Percentiles rank a stretch among this genome's conserved stretches.
phyloP scores from a whole-genome alignment of 306 rosid species.

The Prunus armeniaca region DNA sequence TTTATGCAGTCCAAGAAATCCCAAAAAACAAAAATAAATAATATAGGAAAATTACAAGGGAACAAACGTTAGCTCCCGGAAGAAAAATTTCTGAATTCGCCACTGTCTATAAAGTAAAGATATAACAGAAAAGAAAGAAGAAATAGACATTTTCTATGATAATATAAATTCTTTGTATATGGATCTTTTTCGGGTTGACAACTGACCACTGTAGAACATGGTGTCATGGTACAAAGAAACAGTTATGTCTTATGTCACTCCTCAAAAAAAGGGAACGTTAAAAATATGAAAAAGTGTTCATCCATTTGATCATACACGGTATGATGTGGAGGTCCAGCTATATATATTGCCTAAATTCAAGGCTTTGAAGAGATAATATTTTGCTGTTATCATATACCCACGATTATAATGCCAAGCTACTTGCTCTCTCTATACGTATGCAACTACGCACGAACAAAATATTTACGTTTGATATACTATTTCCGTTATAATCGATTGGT shows the following conservation, averaged over 20 bases:
- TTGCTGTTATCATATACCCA: background rate
- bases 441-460: background rate
- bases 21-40: background rate
- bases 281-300: background rate
- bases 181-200: slow-evolving; percentile 4
- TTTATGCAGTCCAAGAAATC: background rate
- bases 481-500: background rate
- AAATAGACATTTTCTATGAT: background rate
- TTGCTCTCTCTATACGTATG: background rate
- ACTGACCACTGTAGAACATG: background rate
- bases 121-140: background rate
- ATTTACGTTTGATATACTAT: background rate
- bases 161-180: background rate
- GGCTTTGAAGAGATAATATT: background rate
- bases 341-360: background rate
- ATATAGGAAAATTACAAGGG: background rate
- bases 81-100: too few species aligned
- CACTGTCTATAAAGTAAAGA: background rate
- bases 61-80: background rate
- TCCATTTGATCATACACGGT: slow-evolving; percentile 4
- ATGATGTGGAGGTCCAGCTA: background rate
- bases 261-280: background rate
- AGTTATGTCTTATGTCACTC: slow-evolving; percentile 18
- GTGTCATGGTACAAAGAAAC: slow-evolving; percentile 17
- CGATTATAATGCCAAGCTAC: background rate